Evolutionary conservation across 2,329 filamentous ascomycete species (phyloP), one percentile per base, ranked within the genome.

Genomic region (Fusarium miscanthi): DNA sequence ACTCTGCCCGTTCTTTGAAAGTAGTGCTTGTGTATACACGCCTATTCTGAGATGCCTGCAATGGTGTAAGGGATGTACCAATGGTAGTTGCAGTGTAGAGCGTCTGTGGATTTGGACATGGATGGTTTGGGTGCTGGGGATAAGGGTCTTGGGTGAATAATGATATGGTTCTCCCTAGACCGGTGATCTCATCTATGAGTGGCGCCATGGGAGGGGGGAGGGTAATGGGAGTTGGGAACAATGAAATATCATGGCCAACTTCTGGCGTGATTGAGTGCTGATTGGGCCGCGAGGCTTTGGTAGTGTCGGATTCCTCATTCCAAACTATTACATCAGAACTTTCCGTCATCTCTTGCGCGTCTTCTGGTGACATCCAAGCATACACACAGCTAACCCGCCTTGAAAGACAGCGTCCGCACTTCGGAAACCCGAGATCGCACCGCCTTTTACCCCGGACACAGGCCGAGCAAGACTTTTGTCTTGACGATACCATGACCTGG

Each of bases 41-140:
- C 6, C 11, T 33, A 2, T 13, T 33, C 2, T 1, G 11, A 5
- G 5, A 9, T 0, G 3, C 5, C 3, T 23, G 27, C 2, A 6
- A 17, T 1, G 21, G 30, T n/a, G 17, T 2, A 8, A 48, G 8
- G 10, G 27, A 6, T 2, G 19, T 12, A 11, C 9, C 10, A 9
- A 48, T 17, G 0, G 19, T 3, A 14, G 13, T 14, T 7, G 6
- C 17, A 9, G 3, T 4, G 21, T 31, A 9, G 21, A 2, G 11
- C 2, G 16, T 23, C 21, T 19, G 21, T 13, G 6, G 13, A 19
- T 7, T 19, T n/a, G 7, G 21, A n/a, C 9, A n/a, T 0, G 14
- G 2, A 3, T 17, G 45, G 3, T 1, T 27, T 6, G 42, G 8
- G 5, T 1, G 6, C 8, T 6, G 21, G 0, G 10, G 7, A 23